Evolutionary conservation across 441 rosid species (phyloP).

Genomic region (Arabidopsis lyrata): DNA sequence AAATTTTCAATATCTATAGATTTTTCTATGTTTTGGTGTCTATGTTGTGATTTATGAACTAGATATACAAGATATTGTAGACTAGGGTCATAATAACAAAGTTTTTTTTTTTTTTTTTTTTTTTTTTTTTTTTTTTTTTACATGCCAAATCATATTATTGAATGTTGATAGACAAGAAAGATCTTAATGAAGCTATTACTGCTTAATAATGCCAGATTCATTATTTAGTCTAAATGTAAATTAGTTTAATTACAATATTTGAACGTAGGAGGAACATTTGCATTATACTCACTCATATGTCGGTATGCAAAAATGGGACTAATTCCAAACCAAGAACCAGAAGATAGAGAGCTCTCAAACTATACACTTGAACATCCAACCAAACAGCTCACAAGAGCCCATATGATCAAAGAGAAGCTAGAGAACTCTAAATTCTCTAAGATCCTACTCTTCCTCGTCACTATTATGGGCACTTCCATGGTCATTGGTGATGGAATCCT

Average conservation of each 20-base stretch:
- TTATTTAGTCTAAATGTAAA: background rate
- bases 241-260: background rate
- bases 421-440: slow-evolving; percentile 51
- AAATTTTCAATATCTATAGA: too few relatives aligned
- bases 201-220: background rate
- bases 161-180: background rate
- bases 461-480: slow-evolving; percentile 85
- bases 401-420: slow-evolving; percentile 57
- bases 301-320: slow-evolving; percentile 60
- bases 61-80: slow-evolving; percentile 3
- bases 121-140: too few relatives aligned
- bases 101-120: too few relatives aligned
- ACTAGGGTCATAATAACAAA: background rate
- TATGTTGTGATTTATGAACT: background rate
- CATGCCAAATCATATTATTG: too few relatives aligned
- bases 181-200: background rate
- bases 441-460: slow-evolving; percentile 60
- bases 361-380: slow-evolving; percentile 66
- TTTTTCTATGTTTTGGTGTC: too few relatives aligned
- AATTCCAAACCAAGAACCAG: slow-evolving; percentile 77
- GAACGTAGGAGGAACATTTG: slow-evolving; percentile 77
- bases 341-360: slow-evolving; percentile 68
- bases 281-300: slow-evolving; percentile 71
- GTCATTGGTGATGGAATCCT: slow-evolving; percentile 89
- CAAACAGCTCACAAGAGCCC: slow-evolving; percentile 48